Conservation (phyloP, 352 stramenopile species). For the Phytophthora sp. region DNA sequence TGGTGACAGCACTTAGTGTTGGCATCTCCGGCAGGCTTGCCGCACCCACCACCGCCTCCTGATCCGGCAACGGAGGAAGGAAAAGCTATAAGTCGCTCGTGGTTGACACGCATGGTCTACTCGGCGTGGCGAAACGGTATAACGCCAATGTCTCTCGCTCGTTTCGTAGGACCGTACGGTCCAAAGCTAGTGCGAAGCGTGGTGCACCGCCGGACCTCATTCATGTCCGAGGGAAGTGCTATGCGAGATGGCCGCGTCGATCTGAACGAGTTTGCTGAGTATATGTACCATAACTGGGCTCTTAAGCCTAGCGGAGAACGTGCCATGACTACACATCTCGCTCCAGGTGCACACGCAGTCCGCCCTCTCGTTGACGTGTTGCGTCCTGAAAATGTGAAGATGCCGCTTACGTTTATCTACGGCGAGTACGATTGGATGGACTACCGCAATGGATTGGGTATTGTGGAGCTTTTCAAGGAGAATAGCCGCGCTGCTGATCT, state of each 20-base stretch:
- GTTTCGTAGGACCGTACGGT: constrained; percentile 78
- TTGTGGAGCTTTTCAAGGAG: constrained; percentile 65
- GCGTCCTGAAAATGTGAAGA: constrained; percentile 59
- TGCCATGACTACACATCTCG: constrained; percentile 77
- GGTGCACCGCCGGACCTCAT: constrained; percentile 68
- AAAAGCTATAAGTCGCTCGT: constrained; percentile 49
- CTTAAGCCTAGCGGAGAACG: constrained; percentile 79
- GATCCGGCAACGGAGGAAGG: constrained; percentile 47
- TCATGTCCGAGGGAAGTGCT: constrained; percentile 73
- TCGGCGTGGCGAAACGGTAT: constrained; percentile 70
- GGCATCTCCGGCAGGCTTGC: constrained; percentile 73
- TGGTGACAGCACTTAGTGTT: constrained; percentile 69
- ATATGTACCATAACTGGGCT: constrained; percentile 89
- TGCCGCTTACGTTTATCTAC: constrained; percentile 88
- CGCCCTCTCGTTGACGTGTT: constrained; percentile 73
- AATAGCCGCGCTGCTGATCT: constrained; percentile 46
- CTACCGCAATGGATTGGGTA: constrained; percentile 63
- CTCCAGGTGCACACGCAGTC: constrained; percentile 68
- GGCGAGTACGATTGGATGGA: constrained; percentile 89
- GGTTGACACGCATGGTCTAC: constrained; percentile 55
- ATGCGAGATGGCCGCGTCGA: constrained; percentile 73
- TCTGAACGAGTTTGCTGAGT: constrained; percentile 67
- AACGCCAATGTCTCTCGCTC: constrained; percentile 80
- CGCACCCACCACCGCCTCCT: constrained; percentile 54
- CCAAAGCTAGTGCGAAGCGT: constrained; percentile 76